Percentiles rank a stretch among this genome's conserved stretches.
Conservation (phyloP, 2,329 filamentous ascomycete species). For the Dactylellina haptotyla region DNA sequence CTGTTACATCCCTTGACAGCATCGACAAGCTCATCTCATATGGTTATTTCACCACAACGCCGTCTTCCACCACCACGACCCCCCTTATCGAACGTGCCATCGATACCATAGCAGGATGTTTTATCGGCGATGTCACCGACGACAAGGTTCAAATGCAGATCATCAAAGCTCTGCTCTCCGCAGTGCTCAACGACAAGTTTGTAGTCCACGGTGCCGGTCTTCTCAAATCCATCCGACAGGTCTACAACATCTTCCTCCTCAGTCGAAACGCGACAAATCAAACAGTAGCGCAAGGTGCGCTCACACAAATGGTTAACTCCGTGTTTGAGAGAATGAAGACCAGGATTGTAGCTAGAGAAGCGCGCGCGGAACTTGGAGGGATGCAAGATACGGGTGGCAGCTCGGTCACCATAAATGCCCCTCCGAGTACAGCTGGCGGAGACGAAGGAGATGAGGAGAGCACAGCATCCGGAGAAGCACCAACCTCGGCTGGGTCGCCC, state of each 20-base stretch:
- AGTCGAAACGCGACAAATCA: conserved; percentile 95
- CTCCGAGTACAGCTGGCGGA: conserved; percentile 49
- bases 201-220: conserved; percentile 96
- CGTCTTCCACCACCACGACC: conserved; percentile 60
- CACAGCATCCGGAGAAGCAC: conserved; percentile 41
- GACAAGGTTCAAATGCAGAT: conserved; percentile 96
- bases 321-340: conserved; percentile 95
- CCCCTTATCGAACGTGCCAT: conserved; percentile 97
- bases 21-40: conserved; percentile 99
- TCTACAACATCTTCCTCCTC: conserved; percentile 98
- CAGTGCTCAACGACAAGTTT: conserved; percentile 97
- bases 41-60: conserved; percentile 82
- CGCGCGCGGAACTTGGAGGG: conserved; percentile 66
- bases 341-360: conserved; percentile 85
- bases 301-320: conserved; percentile 98
- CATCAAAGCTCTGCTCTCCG: conserved; percentile 93
- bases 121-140: conserved; percentile 93
- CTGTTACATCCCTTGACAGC: conserved; percentile 91
- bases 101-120: conserved; percentile 99
- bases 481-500: conserved; percentile 25
- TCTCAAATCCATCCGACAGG: conserved; percentile 94
- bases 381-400: conserved; percentile 54
- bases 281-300: conserved; percentile 93
- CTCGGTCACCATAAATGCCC: conserved; percentile 54
- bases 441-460: conserved; percentile 54